Evolutionary conservation across 225 moss, liverwort and hornwort species (phyloP), one percentile per base, ranked within the genome.

Genomic region (Lunularia cruciata): DNA sequence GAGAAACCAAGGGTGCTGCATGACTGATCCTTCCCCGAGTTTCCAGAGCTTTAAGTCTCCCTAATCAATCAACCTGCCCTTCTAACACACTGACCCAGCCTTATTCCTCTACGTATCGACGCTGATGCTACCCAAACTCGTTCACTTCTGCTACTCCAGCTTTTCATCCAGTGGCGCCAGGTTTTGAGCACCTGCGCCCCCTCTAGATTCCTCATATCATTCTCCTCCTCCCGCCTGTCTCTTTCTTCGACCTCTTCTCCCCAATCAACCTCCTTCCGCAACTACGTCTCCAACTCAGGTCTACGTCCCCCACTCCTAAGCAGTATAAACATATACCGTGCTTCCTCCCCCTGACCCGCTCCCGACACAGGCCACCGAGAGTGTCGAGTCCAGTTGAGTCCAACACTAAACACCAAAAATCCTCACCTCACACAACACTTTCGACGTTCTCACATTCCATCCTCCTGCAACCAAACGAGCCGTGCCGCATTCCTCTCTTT

Each of bases 141-240:
- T 37, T 56, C 34, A 22, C 40, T 57, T 18, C 23, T 53, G 20
- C 64, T 31, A 58, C 32, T 74, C 49, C 74, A n/a, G 39, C 73
- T 74, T 52, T 58, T 48, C 71, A 74, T 73, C 73, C 69, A 74
- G 14, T 79, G 78, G 73, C 69, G 74, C 73, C 65, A 79, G 73
- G 73, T 69, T 33, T 38, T 49, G 35, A 70, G 25, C 57, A 64
- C 74, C 74, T 70, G 78, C 78, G 73, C 78, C 73, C 63, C 47
- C 67, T 62, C 66, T 34, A 57, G 74, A 70, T 63, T 65, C 78
- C 70, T 73, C 78, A 73, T 73, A 56, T 73, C 78, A 73, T 73
- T 48, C 68, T 46, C n/a, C 15, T 65, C 46, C 65, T 47, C 28
- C 4, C 27, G 16, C 34, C 16, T 10, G 33, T 20, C 0, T 19